These are phyloP conservation scores for Dissophora ornata DNA, from an alignment of 192 early-diverging fungal genomes.

Conservation along the genomic window DNA sequence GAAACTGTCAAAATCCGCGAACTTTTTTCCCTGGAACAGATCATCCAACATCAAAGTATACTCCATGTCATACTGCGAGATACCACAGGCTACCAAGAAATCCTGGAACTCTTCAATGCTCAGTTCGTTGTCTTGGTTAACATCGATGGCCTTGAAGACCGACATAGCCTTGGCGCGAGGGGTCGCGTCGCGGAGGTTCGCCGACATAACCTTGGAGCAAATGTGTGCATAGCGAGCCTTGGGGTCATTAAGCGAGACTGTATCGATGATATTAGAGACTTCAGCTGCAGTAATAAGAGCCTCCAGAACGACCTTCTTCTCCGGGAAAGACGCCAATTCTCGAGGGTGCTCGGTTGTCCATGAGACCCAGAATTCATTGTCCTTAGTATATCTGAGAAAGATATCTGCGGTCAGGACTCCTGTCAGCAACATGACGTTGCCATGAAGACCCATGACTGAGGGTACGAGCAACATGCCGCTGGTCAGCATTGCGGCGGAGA, in stretches of 20 bases:
- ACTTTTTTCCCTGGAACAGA: conserved; percentile 12
- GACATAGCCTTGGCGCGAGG: conserved; percentile 30
- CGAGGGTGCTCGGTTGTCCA: conserved; percentile 53
- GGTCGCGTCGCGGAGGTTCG: conserved; percentile 21
- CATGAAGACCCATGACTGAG: conserved; percentile 36
- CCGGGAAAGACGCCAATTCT: conserved; percentile 25
- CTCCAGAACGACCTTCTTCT: conserved; percentile 41
- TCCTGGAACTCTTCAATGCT: conserved; percentile 19
- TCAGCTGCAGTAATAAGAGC: conserved; percentile 41
- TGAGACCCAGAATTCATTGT: conserved; percentile 23
- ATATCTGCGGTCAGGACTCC: conserved; percentile 28
- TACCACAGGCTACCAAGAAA: conserved; percentile 35
- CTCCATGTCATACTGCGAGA: conserved; percentile 16
- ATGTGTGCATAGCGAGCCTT: conserved; percentile 32
- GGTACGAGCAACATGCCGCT: conserved; percentile 44
- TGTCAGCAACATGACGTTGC: conserved; percentile 26
- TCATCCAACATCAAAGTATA: conserved; percentile 25
- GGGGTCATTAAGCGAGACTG: conserved; percentile 4
- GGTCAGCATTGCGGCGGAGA: conserved; percentile 52
- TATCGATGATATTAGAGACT: conserved; percentile 11
- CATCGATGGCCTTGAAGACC: conserved; percentile 45
- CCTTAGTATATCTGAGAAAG: conserved; percentile 7
- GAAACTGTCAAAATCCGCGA: conserved; percentile 20
- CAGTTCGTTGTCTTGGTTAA: conserved; percentile 23
- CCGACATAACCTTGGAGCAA: conserved; percentile 34